phyloP scores from a whole-genome alignment of 2,329 filamentous ascomycete species.

The Chalaropsis ovoidea region DNA sequence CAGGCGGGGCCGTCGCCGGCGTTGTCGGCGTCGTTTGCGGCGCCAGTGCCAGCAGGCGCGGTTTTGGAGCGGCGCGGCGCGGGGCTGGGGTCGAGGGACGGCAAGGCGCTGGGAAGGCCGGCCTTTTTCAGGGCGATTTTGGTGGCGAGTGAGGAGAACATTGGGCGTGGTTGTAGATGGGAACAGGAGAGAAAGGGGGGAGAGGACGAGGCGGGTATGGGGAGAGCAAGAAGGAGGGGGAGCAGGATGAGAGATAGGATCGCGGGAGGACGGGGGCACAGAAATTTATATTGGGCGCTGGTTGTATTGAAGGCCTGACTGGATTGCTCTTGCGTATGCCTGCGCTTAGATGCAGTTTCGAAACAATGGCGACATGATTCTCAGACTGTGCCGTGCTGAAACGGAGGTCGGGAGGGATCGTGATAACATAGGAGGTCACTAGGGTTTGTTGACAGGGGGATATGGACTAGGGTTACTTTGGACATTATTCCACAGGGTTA shows the following conservation, averaged over 20 bases:
- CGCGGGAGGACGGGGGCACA: background rate
- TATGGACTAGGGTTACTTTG: no score
- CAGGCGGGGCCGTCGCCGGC: conserved; percentile 28
- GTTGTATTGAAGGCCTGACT: background rate
- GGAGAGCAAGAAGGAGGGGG: no score
- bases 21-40: conserved; percentile 27
- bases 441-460: background rate
- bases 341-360: conserved; percentile 5
- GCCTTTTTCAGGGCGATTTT: conserved; percentile 50
- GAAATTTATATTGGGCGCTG: background rate
- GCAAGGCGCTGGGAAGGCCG: conserved; percentile 43
- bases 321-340: background rate
- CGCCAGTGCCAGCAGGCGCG: conserved; percentile 29
- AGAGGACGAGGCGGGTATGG: background rate
- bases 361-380: background rate
- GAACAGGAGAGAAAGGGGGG: background rate
- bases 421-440: background rate
- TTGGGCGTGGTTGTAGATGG: conserved; percentile 29
- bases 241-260: background rate
- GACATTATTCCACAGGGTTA: no score
- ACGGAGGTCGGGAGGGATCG: background rate
- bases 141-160: conserved; percentile 48
- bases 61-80: conserved; percentile 25
- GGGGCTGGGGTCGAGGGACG: conserved; percentile 34
- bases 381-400: background rate